phyloP scores from a whole-genome alignment of 1,139 yeast genomes.

The Chernovozyma sophiae-reginae region DNA sequence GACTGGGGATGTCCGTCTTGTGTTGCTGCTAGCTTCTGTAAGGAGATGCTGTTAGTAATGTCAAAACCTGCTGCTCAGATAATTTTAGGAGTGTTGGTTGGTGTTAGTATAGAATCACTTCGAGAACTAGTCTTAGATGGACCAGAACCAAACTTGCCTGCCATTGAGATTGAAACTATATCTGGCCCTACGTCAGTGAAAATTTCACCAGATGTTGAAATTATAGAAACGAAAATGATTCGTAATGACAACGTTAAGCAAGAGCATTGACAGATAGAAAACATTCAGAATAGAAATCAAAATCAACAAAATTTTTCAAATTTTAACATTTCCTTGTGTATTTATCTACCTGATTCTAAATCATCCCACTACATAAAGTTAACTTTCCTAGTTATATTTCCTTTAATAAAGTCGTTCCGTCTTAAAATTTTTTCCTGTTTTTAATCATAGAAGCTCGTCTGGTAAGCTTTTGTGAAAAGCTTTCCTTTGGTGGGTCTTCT shows the following conservation, averaged over 20 bases:
- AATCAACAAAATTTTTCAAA: too few species aligned
- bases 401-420: too few species aligned
- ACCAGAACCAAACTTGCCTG: slow-evolving; percentile 80
- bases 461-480: slow-evolving; percentile 27
- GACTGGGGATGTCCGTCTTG: slow-evolving; percentile 89
- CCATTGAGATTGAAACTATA: slow-evolving; percentile 63
- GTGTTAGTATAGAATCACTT: slow-evolving; percentile 38
- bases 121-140: slow-evolving; percentile 55
- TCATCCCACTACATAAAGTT: too few species aligned
- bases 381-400: too few species aligned
- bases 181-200: slow-evolving; percentile 49
- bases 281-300: too few species aligned
- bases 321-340: too few species aligned
- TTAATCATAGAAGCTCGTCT: slow-evolving; percentile 30
- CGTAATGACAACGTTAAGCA: too few species aligned
- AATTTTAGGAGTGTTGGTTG: slow-evolving; percentile 55
- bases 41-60: slow-evolving; percentile 74
- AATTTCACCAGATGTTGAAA: slow-evolving; percentile 55
- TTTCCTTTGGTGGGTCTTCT: slow-evolving; percentile 17
- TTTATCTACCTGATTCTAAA: too few species aligned
- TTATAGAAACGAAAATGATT: slow-evolving; percentile 21
- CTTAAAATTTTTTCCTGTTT: slow-evolving; percentile 12
- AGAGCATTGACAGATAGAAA: background rate
- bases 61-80: slow-evolving; percentile 86
- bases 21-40: slow-evolving; percentile 73